Percentiles rank a stretch among this genome's conserved stretches.
Conservation (phyloP, 148 eudicot species). For the Rhododendron simsii region DNA sequence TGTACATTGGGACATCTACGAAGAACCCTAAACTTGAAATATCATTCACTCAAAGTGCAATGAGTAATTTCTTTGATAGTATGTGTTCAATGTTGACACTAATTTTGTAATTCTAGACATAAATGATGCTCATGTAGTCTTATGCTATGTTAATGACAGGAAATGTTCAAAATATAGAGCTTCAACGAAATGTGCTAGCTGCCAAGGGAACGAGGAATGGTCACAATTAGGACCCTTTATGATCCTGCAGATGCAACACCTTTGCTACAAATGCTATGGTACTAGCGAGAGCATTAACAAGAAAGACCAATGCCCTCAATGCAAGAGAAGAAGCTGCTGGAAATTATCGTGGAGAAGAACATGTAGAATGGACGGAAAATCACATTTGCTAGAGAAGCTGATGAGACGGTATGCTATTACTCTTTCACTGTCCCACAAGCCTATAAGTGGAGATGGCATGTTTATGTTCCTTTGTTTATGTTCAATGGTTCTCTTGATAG, state of each 20-base stretch:
- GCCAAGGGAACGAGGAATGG: conserved; percentile 57
- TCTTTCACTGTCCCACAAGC: neutral
- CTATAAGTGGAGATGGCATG: no score
- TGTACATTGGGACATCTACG: conserved; percentile 53
- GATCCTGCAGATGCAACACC: conserved; percentile 73
- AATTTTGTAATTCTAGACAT: neutral
- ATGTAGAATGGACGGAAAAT: conserved; percentile 21
- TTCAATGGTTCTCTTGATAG: no score
- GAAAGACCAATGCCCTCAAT: conserved; percentile 56
- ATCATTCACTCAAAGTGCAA: conserved; percentile 48
- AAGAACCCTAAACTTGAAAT: conserved; percentile 57
- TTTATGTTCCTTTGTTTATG: no score
- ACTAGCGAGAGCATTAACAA: conserved; percentile 60
- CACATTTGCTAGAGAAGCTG: conserved; percentile 73
- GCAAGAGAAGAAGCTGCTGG: conserved; percentile 74
- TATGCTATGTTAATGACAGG: conserved; percentile 20
- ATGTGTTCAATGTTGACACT: neutral
- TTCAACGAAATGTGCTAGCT: conserved; percentile 58
- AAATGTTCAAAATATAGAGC: conserved; percentile 73
- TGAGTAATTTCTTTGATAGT: conserved; percentile 25
- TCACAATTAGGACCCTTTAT: no score
- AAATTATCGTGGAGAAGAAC: conserved; percentile 58
- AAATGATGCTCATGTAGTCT: neutral
- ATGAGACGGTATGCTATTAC: conserved; percentile 28
- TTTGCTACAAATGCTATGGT: conserved; percentile 69